Percentiles rank a stretch among this genome's conserved stretches.
phyloP scores from a whole-genome alignment of 2,329 filamentous ascomycete species.

The Periconia sp. region DNA sequence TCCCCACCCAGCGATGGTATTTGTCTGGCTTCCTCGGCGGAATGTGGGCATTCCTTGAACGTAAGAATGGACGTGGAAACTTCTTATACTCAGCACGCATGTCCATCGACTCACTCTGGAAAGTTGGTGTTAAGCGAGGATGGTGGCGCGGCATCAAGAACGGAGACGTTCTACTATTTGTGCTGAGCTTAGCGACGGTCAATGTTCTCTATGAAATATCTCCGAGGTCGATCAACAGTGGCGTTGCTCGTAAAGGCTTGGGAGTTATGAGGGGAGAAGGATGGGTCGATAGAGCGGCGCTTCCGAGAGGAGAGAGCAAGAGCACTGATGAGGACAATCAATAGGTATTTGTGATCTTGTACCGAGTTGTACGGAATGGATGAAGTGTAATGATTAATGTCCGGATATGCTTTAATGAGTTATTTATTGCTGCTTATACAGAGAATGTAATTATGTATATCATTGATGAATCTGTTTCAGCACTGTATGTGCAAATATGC shows the following conservation, averaged over 20 bases:
- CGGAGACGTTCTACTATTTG: slow-evolving; percentile 85
- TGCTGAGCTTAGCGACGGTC: slow-evolving; percentile 76
- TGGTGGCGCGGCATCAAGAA: slow-evolving; percentile 85
- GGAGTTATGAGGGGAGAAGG: slow-evolving; percentile 78
- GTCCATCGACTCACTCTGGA: slow-evolving; percentile 87
- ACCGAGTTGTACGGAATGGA: no score
- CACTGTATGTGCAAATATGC: no score
- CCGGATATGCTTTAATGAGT: no score
- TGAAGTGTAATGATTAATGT: no score
- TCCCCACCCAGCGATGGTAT: slow-evolving; percentile 88
- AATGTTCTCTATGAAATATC: slow-evolving; percentile 78
- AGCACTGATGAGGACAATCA: slow-evolving; percentile 10
- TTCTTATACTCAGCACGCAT: slow-evolving; percentile 81
- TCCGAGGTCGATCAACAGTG: slow-evolving; percentile 70
- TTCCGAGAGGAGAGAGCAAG: slow-evolving; percentile 18
- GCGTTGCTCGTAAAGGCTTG: slow-evolving; percentile 72
- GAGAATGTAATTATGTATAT: no score
- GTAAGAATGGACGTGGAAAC: slow-evolving; percentile 62
- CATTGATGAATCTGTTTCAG: no score
- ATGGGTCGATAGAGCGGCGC: slow-evolving; percentile 67
- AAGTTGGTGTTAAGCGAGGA: slow-evolving; percentile 87
- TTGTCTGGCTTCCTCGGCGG: slow-evolving; percentile 85
- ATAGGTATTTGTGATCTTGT: no score
- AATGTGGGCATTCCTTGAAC: slow-evolving; percentile 81
- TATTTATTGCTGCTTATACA: no score